These are phyloP conservation scores for Fusarium graminum DNA, from an alignment of 2,329 filamentous ascomycete genomes.

Conservation along the genomic window DNA sequence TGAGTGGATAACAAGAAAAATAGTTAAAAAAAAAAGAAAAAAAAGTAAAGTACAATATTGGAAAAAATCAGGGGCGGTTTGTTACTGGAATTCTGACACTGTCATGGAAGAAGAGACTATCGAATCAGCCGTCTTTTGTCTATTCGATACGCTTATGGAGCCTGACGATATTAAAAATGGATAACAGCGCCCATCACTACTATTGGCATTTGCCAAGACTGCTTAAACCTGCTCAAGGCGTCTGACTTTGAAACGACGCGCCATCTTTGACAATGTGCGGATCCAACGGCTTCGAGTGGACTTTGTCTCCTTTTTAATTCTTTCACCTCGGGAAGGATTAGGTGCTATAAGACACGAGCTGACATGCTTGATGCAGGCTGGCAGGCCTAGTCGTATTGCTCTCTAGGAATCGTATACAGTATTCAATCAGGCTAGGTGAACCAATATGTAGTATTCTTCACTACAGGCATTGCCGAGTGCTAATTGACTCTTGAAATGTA, in stretches of 20 bases:
- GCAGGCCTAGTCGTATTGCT: conserved; percentile 2
- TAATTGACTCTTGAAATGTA: background rate
- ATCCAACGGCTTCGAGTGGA: conserved; percentile 19
- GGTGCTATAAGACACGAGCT: background rate
- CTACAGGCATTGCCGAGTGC: background rate
- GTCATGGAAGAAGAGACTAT: conserved; percentile 20
- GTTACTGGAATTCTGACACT: conserved; percentile 19
- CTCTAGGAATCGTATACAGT: background rate
- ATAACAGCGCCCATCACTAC: conserved; percentile 11
- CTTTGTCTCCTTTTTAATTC: conserved; percentile 5
- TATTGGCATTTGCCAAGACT: conserved; percentile 18
- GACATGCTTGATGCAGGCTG: conserved; percentile 2
- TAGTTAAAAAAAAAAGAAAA: background rate
- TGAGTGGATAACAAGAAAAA: background rate
- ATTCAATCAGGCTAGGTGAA: background rate
- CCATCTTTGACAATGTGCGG: conserved; percentile 11
- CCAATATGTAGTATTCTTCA: no score
- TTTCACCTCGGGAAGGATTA: background rate
- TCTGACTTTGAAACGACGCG: conserved; percentile 24
- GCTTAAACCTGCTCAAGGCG: conserved; percentile 25
- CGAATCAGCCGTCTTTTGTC: conserved; percentile 6
- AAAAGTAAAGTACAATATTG: no score
- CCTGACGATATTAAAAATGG: conserved; percentile 20
- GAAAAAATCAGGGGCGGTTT: conserved; percentile 7
- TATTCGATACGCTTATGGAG: conserved; percentile 9